phyloP scores from a whole-genome alignment of 2,329 filamentous ascomycete species.

The Xylaria digitata region DNA sequence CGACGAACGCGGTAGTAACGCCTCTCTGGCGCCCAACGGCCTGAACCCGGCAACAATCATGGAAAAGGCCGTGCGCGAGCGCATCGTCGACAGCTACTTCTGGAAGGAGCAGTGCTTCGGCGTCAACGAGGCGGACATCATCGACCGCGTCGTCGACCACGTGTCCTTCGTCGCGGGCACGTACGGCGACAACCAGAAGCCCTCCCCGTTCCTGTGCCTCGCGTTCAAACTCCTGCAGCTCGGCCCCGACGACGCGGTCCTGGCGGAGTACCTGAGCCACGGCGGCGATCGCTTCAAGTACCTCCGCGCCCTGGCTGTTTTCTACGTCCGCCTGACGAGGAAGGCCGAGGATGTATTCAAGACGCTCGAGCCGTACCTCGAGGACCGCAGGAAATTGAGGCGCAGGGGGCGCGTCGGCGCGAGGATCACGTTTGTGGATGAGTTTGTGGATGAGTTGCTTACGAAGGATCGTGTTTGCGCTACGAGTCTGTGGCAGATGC shows the following conservation, averaged over 20 bases:
- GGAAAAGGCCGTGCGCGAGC: constrained; percentile 94
- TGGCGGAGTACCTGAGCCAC: constrained; percentile 82
- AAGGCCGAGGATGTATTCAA: constrained; percentile 82
- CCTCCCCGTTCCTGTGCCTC: constrained; percentile 91
- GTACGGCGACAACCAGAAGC: constrained; percentile 84
- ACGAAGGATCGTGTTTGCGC: constrained; percentile 90
- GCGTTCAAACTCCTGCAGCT: constrained; percentile 95
- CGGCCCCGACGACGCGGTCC: constrained; percentile 79
- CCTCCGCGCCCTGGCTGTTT: constrained; percentile 86
- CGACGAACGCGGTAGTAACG: constrained; percentile 87
- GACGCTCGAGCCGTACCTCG: constrained; percentile 83
- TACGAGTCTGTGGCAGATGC: constrained; percentile 92
- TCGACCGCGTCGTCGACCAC: constrained; percentile 88
- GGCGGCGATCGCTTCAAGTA: constrained; percentile 86
- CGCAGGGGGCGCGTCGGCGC: constrained; percentile 80
- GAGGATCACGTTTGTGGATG: constrained; percentile 83
- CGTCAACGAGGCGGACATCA: constrained; percentile 83
- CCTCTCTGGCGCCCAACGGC: constrained; percentile 81
- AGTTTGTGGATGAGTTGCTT: constrained; percentile 92
- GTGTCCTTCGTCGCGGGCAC: constrained; percentile 89
- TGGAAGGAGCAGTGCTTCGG: constrained; percentile 99
- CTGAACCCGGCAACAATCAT: constrained; percentile 96
- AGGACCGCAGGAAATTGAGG: constrained; percentile 85
- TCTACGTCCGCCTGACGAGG: constrained; percentile 92
- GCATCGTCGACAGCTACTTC: constrained; percentile 95